These are phyloP conservation scores for Holtermanniella nyarrowii DNA, from an alignment of 768 basidiomycete species.

Conservation along the genomic window DNA sequence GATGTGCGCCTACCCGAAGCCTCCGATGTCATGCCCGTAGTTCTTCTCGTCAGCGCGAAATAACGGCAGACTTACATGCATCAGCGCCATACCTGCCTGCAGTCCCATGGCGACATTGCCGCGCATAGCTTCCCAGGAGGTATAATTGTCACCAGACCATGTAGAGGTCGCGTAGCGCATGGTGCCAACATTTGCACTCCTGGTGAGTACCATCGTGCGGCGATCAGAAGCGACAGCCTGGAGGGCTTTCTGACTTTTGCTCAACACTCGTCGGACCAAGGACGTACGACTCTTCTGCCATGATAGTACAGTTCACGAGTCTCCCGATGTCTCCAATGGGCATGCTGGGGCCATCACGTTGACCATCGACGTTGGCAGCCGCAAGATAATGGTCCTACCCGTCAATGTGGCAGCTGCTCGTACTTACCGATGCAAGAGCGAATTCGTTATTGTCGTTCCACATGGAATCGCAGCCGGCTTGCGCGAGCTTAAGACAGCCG, in stretches of 20 bases:
- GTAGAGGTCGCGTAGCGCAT: slow-evolving; percentile 35
- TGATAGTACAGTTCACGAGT: neutral
- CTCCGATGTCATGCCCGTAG: slow-evolving; percentile 37
- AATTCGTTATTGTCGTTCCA: slow-evolving; percentile 21
- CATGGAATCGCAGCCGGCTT: slow-evolving; percentile 36
- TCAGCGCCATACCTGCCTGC: slow-evolving; percentile 33
- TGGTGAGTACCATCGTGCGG: slow-evolving; percentile 34
- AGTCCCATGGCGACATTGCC: slow-evolving; percentile 35
- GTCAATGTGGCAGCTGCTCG: neutral
- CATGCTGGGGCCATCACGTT: slow-evolving; percentile 1
- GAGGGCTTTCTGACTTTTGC: slow-evolving; percentile 26
- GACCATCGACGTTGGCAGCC: neutral
- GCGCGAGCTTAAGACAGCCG: slow-evolving; percentile 30
- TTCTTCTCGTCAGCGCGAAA: slow-evolving; percentile 6
- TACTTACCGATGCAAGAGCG: neutral
- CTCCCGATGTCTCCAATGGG: slow-evolving; percentile 6
- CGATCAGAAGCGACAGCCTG: slow-evolving; percentile 19
- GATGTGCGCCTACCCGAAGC: slow-evolving; percentile 18
- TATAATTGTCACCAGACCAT: slow-evolving; percentile 39
- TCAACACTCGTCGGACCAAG: neutral
- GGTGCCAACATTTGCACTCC: slow-evolving; percentile 37
- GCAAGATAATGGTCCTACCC: neutral
- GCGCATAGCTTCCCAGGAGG: slow-evolving; percentile 36
- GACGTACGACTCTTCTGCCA: slow-evolving; percentile 1
- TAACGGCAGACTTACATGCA: slow-evolving; percentile 15